A percentile compares a stretch with the other conserved stretches of the same genome.
Evolutionary conservation across 2,329 filamentous ascomycete genomes (phyloP).

Genomic region (Curvularia lunata): DNA sequence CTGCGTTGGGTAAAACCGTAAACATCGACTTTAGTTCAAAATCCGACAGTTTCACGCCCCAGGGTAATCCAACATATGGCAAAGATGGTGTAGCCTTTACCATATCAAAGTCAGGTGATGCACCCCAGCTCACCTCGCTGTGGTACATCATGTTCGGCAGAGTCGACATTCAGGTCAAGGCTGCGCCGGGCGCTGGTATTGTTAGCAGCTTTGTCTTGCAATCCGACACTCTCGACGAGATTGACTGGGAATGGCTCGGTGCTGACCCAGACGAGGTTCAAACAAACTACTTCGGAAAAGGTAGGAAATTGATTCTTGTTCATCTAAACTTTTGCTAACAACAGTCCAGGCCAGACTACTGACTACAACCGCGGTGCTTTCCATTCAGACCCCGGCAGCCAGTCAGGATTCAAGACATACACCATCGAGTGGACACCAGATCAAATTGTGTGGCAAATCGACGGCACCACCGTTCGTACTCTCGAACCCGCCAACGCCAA

Average conservation of each 20-base stretch:
- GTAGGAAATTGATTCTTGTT: neutral
- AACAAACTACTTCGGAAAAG: conserved; percentile 82
- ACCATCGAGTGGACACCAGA: conserved; percentile 88
- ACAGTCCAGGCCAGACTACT: conserved; percentile 68
- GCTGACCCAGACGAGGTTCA: conserved; percentile 79
- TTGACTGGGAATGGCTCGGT: conserved; percentile 97
- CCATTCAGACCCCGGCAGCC: conserved; percentile 71
- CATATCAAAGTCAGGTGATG: conserved; percentile 77
- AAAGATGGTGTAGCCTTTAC: conserved; percentile 81
- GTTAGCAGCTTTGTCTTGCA: conserved; percentile 91
- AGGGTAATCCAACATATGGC: conserved; percentile 74
- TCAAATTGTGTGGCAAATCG: conserved; percentile 86
- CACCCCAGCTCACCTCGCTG: conserved; percentile 83
- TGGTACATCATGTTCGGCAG: conserved; percentile 99
- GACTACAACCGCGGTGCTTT: conserved; percentile 88
- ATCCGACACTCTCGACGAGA: conserved; percentile 92
- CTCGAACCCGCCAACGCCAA: conserved; percentile 73
- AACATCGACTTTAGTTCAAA: conserved; percentile 79
- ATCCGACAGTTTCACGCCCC: conserved; percentile 78
- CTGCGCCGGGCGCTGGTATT: conserved; percentile 86
- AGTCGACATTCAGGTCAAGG: conserved; percentile 83
- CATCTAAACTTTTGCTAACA: neutral
- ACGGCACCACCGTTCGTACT: conserved; percentile 76
- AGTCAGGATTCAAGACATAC: conserved; percentile 82
- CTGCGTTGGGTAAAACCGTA: conserved; percentile 82